phyloP scores from a whole-genome alignment of 257 asterid genomes.

The Solanum rostratum region DNA sequence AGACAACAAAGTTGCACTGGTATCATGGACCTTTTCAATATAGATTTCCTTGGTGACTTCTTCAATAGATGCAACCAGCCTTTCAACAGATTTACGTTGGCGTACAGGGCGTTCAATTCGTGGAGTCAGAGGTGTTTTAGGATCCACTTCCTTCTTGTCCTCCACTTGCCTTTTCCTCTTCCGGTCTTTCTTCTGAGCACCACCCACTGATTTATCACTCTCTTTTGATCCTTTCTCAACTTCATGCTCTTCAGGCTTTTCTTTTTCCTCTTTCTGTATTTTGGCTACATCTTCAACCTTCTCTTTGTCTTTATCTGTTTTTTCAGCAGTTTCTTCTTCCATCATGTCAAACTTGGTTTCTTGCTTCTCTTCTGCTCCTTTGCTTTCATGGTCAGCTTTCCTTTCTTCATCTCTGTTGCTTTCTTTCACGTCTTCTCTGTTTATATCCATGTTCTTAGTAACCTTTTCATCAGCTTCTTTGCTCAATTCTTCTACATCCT shows the following conservation, averaged over 20 bases:
- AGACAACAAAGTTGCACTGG: background rate
- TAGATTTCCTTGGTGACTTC: conserved; percentile 52
- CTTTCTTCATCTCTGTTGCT: background rate
- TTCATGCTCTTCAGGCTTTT: conserved; percentile 17
- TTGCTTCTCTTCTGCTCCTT: conserved; percentile 2
- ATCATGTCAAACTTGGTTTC: conserved; percentile 8
- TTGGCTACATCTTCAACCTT: conserved; percentile 10
- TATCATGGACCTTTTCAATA: conserved; percentile 59
- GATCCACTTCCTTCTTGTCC: conserved; percentile 41
- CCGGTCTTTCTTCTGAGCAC: conserved; percentile 13
- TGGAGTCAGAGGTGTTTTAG: conserved; percentile 50
- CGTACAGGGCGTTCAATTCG: conserved; percentile 77
- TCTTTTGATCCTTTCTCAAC: conserved; percentile 36
- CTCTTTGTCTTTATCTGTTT: conserved; percentile 1
- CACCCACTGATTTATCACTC: conserved; percentile 34
- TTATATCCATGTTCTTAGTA: background rate
- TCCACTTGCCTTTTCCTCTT: conserved; percentile 28
- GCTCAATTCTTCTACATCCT: background rate
- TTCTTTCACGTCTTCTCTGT: background rate
- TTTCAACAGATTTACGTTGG: conserved; percentile 82
- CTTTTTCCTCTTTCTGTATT: conserved; percentile 19
- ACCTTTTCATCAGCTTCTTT: conserved; percentile 5
- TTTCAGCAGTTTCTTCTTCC: conserved; percentile 15
- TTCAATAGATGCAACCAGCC: conserved; percentile 79
- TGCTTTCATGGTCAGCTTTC: background rate